Base-by-base conservation (phyloP, 345 rosid species). In the Erysimum cheiranthoides region DNA sequence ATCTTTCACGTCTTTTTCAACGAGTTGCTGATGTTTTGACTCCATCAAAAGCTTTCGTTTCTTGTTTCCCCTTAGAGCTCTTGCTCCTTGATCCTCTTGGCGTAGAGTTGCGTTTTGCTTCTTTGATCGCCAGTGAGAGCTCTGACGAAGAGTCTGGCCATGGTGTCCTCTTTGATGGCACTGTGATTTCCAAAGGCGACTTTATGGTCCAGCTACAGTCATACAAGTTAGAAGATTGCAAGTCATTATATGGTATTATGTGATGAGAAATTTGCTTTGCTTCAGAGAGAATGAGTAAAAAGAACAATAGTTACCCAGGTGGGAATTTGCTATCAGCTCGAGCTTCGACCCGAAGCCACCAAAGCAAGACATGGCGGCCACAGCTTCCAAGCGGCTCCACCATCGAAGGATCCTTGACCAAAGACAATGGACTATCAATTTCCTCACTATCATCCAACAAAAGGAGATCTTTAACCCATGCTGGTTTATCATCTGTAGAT, bases 301-400 rank as follows among this genome's bases (percentile, higher is more conserved):
- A 45, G 18, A 49, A 36, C 1, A 70, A 35, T 25, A 47, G 63
- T 58, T 32, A 93, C 99, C 93, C 90, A 17, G 95, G 90, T 65
- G 99, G 98, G 76, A 93, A 96, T 75, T 88, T 93, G 89, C 99
- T 96, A 71, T 96, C 98, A 25, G 89, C 84, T 46, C 97, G 91
- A 74, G 99, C 99, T 86, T 96, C 99, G 61, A 93, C 98, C 10
- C 99, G 96, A 58, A 96, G 92, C 99, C 99, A 96, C 99, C 99
- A 96, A 8, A 93, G 82, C 82, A 96, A 71, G 51, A 96, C 92
- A 69, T 81, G 90, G n/a, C 90, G 89, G 27, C 98, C 99, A 47
- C 99, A 96, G 83, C 89, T 89, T 62, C 97, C 99, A 51, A 96
- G 91, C 18, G 99, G 96, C 75, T 96, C 97, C 71, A 91, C 97